Conservation (phyloP, 2,329 filamentous ascomycete species). For the Balansia obtecta region DNA sequence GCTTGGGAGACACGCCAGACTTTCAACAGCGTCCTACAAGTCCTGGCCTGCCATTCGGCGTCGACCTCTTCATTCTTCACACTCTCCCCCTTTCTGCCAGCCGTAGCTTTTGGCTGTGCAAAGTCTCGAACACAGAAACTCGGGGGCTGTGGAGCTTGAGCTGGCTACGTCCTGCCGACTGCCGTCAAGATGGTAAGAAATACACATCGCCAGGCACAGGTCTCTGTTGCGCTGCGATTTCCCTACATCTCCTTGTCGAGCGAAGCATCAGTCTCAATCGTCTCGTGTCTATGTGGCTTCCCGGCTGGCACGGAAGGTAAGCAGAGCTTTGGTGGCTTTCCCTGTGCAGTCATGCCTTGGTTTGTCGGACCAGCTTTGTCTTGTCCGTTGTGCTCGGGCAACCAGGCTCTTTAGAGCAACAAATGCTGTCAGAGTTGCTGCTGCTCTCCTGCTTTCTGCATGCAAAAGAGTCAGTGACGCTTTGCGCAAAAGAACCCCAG, state of each 20-base stretch:
- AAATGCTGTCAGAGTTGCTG: not conserved
- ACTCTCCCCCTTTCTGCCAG: constrained; percentile 1
- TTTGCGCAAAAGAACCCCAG: too few species aligned
- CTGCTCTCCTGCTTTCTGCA: not conserved
- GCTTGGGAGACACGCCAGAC: not conserved
- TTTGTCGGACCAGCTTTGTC: not conserved
- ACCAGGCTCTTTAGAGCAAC: not conserved
- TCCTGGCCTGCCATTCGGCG: not conserved
- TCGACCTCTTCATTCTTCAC: not conserved
- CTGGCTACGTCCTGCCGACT: constrained; percentile 3
- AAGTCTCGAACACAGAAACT: constrained; percentile 1
- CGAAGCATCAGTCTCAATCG: not conserved
- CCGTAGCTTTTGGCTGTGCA: constrained; percentile 2
- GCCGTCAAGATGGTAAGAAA: constrained; percentile 8
- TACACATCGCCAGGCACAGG: not conserved
- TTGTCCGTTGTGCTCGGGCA: too few species aligned
- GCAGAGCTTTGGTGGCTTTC: not conserved
- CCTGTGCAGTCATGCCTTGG: not conserved
- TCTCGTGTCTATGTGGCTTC: not conserved
- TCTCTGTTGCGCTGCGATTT: constrained; percentile 3
- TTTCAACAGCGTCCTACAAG: not conserved
- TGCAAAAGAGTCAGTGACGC: too few species aligned
- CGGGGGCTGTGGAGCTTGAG: constrained; percentile 4
- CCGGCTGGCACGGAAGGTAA: too few species aligned
- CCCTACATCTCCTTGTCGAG: not conserved